Conservation (phyloP, 2,329 filamentous ascomycete species). For the Arthrobotrys sinensis region DNA sequence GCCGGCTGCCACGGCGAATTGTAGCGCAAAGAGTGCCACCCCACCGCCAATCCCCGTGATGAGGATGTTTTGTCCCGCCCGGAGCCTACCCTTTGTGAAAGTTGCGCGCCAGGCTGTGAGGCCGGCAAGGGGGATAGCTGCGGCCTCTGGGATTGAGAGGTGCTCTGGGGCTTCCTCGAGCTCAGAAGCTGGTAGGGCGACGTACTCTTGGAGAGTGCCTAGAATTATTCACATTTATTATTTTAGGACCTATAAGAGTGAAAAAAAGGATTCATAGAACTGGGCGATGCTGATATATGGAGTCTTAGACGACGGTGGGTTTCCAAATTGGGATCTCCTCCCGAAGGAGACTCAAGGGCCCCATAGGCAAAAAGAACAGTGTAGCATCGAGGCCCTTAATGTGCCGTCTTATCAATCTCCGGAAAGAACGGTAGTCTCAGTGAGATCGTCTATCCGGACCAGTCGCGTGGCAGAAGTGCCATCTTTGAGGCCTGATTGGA, state of each 20-base stretch:
- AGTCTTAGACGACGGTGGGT: conserved; percentile 39
- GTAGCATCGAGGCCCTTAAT: conserved; percentile 17
- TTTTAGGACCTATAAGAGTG: conserved; percentile 16
- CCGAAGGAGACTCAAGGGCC: conserved; percentile 21
- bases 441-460: conserved; percentile 54
- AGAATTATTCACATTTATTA: conserved; percentile 63
- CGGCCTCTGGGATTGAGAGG: conserved; percentile 80
- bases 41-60: conserved; percentile 94
- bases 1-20: conserved; percentile 83
- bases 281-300: conserved; percentile 29
- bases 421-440: conserved; percentile 36
- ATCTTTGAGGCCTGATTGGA: conserved; percentile 53
- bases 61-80: conserved; percentile 80
- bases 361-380: conserved; percentile 34
- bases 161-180: conserved; percentile 83
- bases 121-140: conserved; percentile 86
- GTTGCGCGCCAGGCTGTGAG: conserved; percentile 90
- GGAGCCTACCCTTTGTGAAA: conserved; percentile 80
- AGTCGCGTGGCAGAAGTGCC: conserved; percentile 58
- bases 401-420: conserved; percentile 58
- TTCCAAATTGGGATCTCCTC: conserved; percentile 57
- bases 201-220: conserved; percentile 82
- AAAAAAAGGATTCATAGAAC: conserved; percentile 46
- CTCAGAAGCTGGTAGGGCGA: conserved; percentile 79
- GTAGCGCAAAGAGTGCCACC: conserved; percentile 84